A percentile compares a stretch with the other conserved stretches of the same genome.
phyloP scores from a whole-genome alignment of 345 rosid genomes.

The Ailanthus altissimus region DNA sequence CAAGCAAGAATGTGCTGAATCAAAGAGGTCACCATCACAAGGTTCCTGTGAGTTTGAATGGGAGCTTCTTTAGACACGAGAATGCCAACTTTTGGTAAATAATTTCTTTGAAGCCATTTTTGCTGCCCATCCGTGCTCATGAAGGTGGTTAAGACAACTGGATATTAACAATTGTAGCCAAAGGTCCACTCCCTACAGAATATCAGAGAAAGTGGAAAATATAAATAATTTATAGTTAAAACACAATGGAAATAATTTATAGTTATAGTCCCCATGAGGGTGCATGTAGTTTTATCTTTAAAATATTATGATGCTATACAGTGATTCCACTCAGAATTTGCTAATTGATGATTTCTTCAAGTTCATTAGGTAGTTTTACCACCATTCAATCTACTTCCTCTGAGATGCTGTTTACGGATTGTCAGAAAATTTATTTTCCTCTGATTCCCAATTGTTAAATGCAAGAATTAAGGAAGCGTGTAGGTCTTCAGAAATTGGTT shows the following conservation, averaged over 20 bases:
- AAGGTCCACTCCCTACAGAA: not conserved
- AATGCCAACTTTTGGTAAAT: conserved; percentile 19
- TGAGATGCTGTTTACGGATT: not conserved
- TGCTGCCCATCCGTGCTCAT: conserved; percentile 22
- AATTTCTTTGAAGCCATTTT: conserved; percentile 4
- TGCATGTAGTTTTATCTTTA: not conserved
- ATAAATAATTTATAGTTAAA: not conserved
- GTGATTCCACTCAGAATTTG: not conserved
- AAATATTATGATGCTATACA: not conserved
- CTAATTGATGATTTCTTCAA: not conserved
- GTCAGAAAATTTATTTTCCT: not conserved
- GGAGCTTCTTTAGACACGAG: conserved; percentile 62
- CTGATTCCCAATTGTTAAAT: not conserved
- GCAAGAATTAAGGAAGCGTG: not conserved
- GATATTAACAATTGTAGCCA: conserved; percentile 22
- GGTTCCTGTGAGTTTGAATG: conserved; percentile 61
- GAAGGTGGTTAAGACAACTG: conserved; percentile 13
- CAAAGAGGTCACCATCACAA: conserved; percentile 21
- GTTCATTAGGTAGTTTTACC: not conserved
- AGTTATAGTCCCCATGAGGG: not conserved
- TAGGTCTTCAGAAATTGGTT: not conserved
- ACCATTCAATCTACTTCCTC: not conserved
- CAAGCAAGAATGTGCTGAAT: conserved; percentile 22
- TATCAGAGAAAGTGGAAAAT: not conserved
- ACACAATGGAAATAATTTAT: not conserved